Conservation (phyloP, 2,329 filamentous ascomycete genomes). For the Tympanopsis confertula region DNA sequence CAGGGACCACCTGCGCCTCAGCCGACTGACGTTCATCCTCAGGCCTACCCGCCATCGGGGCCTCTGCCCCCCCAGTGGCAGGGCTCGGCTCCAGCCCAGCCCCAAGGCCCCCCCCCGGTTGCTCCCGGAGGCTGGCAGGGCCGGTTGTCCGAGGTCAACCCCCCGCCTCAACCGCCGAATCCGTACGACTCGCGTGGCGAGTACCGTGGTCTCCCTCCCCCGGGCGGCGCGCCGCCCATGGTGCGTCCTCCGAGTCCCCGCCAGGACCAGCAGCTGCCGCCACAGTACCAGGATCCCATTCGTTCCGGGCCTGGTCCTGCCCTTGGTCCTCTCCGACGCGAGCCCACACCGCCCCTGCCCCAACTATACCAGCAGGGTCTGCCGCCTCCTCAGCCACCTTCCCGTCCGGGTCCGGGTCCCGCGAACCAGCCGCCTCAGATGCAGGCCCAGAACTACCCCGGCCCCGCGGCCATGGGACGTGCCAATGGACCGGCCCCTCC, state of each 20-base stretch:
- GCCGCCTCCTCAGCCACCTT: constrained; percentile 27
- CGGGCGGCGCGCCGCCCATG: constrained; percentile 54
- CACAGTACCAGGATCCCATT: constrained; percentile 55
- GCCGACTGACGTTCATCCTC: constrained; percentile 89
- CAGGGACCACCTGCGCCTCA: constrained; percentile 67
- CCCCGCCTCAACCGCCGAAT: constrained; percentile 64
- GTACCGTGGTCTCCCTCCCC: constrained; percentile 44
- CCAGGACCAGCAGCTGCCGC: constrained; percentile 56
- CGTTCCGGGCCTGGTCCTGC: constrained; percentile 25
- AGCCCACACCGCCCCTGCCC: constrained; percentile 31
- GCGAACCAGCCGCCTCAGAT: constrained; percentile 37
- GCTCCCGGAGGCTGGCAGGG: constrained; percentile 53
- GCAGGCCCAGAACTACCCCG: constrained; percentile 47
- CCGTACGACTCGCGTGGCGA: constrained; percentile 61
- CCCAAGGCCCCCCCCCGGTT: constrained; percentile 48
- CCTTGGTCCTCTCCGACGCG: constrained; percentile 31
- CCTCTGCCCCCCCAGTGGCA: constrained; percentile 86
- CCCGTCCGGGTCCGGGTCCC: constrained; percentile 27
- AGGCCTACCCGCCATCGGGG: constrained; percentile 77
- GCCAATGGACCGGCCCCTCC: constrained; percentile 28
- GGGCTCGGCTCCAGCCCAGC: constrained; percentile 35
- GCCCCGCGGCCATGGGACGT: constrained; percentile 34
- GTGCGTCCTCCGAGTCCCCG: constrained; percentile 67
- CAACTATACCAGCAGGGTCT: constrained; percentile 23
- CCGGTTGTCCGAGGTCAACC: constrained; percentile 69